Evolutionary conservation across 768 basidiomycete species (phyloP).

Genomic region (Pleurotus giganteus): DNA sequence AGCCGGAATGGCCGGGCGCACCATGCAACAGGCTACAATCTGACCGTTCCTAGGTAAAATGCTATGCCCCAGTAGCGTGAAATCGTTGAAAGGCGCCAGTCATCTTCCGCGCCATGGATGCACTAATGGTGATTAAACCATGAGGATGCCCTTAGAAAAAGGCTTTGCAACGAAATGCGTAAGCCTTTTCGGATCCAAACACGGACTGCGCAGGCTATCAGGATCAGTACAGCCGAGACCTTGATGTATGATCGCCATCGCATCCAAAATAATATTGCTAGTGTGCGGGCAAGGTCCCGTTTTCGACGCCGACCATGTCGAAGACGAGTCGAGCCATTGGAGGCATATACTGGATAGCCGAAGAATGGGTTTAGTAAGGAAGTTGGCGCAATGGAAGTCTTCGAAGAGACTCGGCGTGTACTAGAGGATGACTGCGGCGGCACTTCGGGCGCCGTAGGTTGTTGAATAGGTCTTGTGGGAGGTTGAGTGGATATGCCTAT

Average conservation of each 20-base stretch:
- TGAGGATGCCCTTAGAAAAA: not conserved
- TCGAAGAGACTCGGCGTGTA: conserved; percentile 17
- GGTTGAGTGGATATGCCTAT: conserved; percentile 7
- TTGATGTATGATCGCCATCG: conserved; percentile 53
- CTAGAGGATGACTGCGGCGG: conserved; percentile 14
- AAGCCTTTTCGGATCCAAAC: conserved; percentile 21
- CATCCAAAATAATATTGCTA: conserved; percentile 63
- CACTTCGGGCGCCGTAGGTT: conserved; percentile 10
- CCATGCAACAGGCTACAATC: conserved; percentile 5
- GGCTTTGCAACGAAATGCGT: not conserved
- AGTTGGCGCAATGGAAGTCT: conserved; percentile 45
- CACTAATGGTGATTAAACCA: conserved; percentile 1
- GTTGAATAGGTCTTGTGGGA: conserved; percentile 14
- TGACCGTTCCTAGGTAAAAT: not conserved
- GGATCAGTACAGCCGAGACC: conserved; percentile 28
- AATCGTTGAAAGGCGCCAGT: not conserved
- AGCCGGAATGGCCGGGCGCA: not conserved
- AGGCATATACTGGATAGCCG: conserved; percentile 58
- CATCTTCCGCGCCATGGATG: not conserved
- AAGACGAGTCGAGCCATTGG: conserved; percentile 40
- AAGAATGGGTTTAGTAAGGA: conserved; percentile 73
- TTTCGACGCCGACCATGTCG: conserved; percentile 66
- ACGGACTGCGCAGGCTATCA: conserved; percentile 26
- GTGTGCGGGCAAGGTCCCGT: conserved; percentile 63
- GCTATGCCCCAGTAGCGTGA: not conserved